A percentile compares a stretch with the other conserved stretches of the same genome.
Evolutionary conservation across 2,329 filamentous ascomycete species (phyloP).

Genomic region (Cercospora citrullina): DNA sequence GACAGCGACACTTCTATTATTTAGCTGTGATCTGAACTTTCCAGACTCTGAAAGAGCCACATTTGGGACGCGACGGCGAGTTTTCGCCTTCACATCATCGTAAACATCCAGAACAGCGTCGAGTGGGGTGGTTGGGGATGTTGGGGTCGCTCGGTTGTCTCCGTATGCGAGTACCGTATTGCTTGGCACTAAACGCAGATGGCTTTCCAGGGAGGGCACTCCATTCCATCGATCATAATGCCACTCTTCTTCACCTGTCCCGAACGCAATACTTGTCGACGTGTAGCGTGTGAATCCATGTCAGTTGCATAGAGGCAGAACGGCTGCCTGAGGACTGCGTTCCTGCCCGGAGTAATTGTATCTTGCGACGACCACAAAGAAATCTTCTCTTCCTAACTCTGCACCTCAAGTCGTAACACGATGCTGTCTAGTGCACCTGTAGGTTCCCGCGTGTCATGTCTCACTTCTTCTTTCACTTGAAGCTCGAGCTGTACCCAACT

Average conservation of each 20-base stretch:
- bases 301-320: not conserved
- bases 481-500: constrained; percentile 58
- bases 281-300: not conserved
- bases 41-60: not conserved
- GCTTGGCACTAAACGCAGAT: not conserved
- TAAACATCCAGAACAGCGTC: not conserved
- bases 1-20: not conserved
- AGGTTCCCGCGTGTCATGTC: constrained; percentile 47
- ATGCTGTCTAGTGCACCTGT: constrained; percentile 14
- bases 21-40: not conserved
- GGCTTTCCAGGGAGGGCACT: not conserved
- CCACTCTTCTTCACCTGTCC: not conserved
- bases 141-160: not conserved
- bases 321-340: not conserved
- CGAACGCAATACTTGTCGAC: not conserved
- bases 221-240: not conserved
- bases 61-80: not conserved
- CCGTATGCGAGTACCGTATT: not conserved
- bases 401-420: not conserved
- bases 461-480: constrained; percentile 65
- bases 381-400: not conserved
- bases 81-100: not conserved
- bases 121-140: not conserved
- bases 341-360: not conserved
- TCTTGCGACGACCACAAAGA: not conserved